Evolutionary conservation across 2,329 filamentous ascomycete genomes (phyloP), one percentile per base, ranked within the genome.

Genomic region (Rhynchosporium agropyri): DNA sequence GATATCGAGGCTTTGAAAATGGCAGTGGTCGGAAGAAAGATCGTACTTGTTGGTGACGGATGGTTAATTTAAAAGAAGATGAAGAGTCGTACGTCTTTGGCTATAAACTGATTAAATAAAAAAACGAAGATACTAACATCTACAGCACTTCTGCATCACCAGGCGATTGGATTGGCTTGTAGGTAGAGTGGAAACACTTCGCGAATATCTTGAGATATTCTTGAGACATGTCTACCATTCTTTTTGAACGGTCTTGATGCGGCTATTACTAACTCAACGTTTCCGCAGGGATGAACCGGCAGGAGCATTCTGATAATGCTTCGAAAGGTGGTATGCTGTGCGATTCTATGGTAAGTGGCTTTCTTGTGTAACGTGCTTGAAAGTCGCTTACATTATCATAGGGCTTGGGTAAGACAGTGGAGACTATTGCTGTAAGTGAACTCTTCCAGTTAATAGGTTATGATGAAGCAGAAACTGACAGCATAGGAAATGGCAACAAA

Each of bases 381-480:
- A 28, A 3, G 7, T 15, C 13, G 28, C 43, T 58, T 9, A 58
- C n/a, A 48, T 20, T 20, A 2, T 12, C 10, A 9, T n/a, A 59
- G 57, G 57, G 57, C 1, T 20, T 59, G 2, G 57, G 57, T 2
- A 59, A 59, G 46, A 59, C 57, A 1, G 57, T 59, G 0, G 46
- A 51, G n/a, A 45, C 36, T 5, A 9, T 59, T 1, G 57, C 57
- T 6, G 43, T 46, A 10, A 28, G 43, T 8, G 3, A 4, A 26
- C n/a, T n/a, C n/a, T 26, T 28, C 7, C n/a, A 8, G 9, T 26
- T n/a, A 20, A 8, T 20, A 7, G 43, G 7, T 20, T 3, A 8
- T 10, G 43, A 28, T 5, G 9, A 36, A 36, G 9, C 9, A 6
- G 9, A 36, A 36, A 10, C 43, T 46, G 20, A 46, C 8, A 26